Percentiles rank a stretch among this genome's conserved stretches.
Evolutionary conservation across 208 protist genomes (phyloP).

Genomic region (Leishmania arabica): DNA sequence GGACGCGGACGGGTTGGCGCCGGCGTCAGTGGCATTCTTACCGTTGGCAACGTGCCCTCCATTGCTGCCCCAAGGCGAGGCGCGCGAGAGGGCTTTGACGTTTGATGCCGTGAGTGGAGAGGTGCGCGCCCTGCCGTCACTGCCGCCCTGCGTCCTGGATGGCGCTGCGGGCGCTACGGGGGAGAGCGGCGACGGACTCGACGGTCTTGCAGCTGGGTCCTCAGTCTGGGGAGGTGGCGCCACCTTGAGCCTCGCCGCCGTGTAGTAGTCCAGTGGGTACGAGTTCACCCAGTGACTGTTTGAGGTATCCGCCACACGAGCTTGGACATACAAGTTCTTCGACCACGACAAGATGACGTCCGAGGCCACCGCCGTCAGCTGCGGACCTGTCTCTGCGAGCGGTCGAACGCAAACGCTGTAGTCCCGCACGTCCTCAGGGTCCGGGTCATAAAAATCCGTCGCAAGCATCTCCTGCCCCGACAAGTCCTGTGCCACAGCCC

Average conservation of each 20-base stretch:
- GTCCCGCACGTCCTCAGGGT: background rate
- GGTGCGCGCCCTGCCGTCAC: background rate
- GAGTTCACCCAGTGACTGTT: slow-evolving; percentile 14
- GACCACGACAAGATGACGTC: slow-evolving; percentile 35
- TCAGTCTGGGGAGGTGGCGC: background rate
- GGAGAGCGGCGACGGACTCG: background rate
- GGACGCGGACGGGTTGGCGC: background rate
- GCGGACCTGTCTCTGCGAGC: background rate
- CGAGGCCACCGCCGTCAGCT: background rate
- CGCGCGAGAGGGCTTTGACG: background rate
- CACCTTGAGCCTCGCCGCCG: background rate
- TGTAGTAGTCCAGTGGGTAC: slow-evolving; percentile 16
- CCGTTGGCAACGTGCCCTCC: background rate
- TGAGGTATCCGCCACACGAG: slow-evolving; percentile 6
- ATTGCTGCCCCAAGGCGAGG: background rate
- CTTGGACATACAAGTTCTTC: slow-evolving; percentile 23
- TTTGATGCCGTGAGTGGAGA: background rate
- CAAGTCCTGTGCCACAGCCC: slow-evolving; percentile 16
- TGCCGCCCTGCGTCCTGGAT: background rate
- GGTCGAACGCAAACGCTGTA: slow-evolving; percentile 4
- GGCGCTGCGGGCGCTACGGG: background rate
- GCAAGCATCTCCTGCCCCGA: slow-evolving; percentile 4
- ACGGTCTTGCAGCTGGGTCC: background rate
- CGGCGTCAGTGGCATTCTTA: background rate
- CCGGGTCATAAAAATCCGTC: background rate